These are phyloP conservation scores for Tetracladium marchalianum DNA, from an alignment of 495 filamentous ascomycete species.

Conservation along the genomic window DNA sequence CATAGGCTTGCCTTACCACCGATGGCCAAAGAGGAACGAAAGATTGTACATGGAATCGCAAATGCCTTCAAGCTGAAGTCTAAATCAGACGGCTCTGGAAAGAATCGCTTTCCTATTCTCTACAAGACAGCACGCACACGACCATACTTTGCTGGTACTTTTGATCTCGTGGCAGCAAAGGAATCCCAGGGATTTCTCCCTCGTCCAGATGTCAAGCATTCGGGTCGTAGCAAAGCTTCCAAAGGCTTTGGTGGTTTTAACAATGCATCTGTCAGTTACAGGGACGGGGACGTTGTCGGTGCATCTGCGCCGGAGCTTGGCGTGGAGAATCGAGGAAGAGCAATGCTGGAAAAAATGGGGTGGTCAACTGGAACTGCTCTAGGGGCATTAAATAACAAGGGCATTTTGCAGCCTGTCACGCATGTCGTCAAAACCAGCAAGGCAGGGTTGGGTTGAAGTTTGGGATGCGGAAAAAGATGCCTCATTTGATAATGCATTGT, in stretches of 20 bases:
- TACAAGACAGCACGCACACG: slow-evolving; percentile 59
- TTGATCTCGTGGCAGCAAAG: slow-evolving; percentile 30
- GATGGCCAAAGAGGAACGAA: slow-evolving; percentile 69
- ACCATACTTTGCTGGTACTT: slow-evolving; percentile 36
- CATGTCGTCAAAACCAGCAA: slow-evolving; percentile 81
- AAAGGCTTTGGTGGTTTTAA: slow-evolving; percentile 17
- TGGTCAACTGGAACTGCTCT: slow-evolving; percentile 84
- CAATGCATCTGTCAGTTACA: slow-evolving; percentile 44
- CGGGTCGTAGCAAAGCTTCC: slow-evolving; percentile 31
- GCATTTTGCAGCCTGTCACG: slow-evolving; percentile 76
- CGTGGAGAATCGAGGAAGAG: slow-evolving; percentile 69
- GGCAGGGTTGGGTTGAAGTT: slow-evolving; percentile 67
- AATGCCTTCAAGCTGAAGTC: slow-evolving; percentile 65
- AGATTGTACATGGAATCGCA: slow-evolving; percentile 66
- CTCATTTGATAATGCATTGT: background rate
- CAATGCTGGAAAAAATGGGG: slow-evolving; percentile 96
- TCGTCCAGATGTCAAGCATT: slow-evolving; percentile 21
- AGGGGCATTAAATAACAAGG: slow-evolving; percentile 76
- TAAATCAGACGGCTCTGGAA: slow-evolving; percentile 67
- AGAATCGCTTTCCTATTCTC: slow-evolving; percentile 65
- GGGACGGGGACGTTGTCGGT: slow-evolving; percentile 87
- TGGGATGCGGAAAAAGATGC: background rate
- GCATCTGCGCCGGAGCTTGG: slow-evolving; percentile 76
- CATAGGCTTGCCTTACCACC: slow-evolving; percentile 68
- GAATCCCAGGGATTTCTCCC: slow-evolving; percentile 36